Conservation (phyloP, 176 grass and related monocot genomes). For the Eragrostis curvula region DNA sequence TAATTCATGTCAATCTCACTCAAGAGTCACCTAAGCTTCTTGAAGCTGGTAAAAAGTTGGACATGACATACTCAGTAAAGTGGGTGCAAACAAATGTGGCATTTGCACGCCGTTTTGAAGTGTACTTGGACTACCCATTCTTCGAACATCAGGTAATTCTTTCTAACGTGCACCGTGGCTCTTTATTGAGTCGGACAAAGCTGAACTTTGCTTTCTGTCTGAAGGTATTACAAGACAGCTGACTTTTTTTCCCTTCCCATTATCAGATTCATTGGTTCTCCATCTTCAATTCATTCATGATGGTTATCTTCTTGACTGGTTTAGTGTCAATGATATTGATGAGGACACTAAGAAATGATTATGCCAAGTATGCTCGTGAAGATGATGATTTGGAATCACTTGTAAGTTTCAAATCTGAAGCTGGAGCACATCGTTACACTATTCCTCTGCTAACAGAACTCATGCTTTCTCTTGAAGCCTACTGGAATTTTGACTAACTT, state of each 20-base stretch:
- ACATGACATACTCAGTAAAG: conserved; percentile 95
- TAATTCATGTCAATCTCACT: conserved; percentile 99
- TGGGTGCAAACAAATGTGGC: conserved; percentile 88
- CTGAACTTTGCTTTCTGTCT: conserved; percentile 32
- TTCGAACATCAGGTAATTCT: conserved; percentile 95
- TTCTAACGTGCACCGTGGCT: neutral
- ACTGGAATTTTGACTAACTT: neutral
- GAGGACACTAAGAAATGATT: conserved; percentile 99
- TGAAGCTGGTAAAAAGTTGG: conserved; percentile 87
- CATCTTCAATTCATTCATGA: conserved; percentile 99
- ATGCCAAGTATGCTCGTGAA: conserved; percentile 99
- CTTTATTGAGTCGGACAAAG: conserved; percentile 27
- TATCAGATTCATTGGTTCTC: conserved; percentile 99
- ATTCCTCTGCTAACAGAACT: conserved; percentile 20
- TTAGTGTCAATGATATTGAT: conserved; percentile 99
- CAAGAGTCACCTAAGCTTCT: conserved; percentile 94
- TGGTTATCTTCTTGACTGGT: conserved; percentile 99
- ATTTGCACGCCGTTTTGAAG: conserved; percentile 93
- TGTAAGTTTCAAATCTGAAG: conserved; percentile 47
- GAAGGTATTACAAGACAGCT: conserved; percentile 20
- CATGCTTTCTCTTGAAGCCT: neutral
- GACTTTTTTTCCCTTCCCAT: conserved; percentile 32
- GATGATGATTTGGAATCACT: conserved; percentile 95
- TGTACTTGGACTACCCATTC: conserved; percentile 97
- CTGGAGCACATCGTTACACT: conserved; percentile 2